Evolutionary conservation across 192 early-diverging fungal species (phyloP).

Genomic region (Podochytrium sp.): DNA sequence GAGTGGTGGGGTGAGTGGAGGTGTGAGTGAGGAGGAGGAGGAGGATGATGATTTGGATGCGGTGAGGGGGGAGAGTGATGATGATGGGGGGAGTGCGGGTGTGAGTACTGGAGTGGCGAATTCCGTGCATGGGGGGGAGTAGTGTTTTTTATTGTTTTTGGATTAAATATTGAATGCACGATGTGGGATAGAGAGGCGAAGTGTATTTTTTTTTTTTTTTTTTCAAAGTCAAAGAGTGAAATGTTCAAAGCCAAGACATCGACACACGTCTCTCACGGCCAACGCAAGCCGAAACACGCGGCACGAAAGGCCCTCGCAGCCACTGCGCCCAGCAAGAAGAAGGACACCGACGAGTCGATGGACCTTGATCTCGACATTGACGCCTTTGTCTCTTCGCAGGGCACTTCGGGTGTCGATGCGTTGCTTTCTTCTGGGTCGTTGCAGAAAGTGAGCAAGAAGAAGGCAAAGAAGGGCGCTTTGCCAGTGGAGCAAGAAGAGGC

Average conservation of each 20-base stretch:
- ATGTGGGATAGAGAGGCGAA: no score
- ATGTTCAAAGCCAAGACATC: slow-evolving; percentile 24
- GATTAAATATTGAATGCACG: no score
- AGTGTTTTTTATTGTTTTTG: no score
- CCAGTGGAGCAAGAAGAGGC: slow-evolving; percentile 20
- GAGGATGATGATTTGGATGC: slow-evolving; percentile 26
- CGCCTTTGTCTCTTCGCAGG: slow-evolving; percentile 14
- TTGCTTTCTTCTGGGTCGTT: neutral
- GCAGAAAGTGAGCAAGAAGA: slow-evolving; percentile 18
- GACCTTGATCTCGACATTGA: slow-evolving; percentile 39
- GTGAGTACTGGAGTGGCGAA: no score
- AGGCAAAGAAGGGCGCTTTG: slow-evolving; percentile 29
- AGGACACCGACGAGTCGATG: neutral
- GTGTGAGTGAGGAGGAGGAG: neutral
- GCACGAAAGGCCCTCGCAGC: neutral
- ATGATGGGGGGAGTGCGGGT: neutral
- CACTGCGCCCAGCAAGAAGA: neutral
- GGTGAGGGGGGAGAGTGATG: neutral
- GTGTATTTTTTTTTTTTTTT: no score
- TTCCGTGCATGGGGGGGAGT: no score
- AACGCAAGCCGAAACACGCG: slow-evolving; percentile 8
- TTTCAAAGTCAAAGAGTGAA: no score
- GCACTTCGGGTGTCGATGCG: neutral
- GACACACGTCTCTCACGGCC: neutral
- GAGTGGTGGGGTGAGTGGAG: slow-evolving; percentile 17